Evolutionary conservation across 73 alveolate genomes (phyloP).

Genomic region (Symbiodinium pilosum): DNA sequence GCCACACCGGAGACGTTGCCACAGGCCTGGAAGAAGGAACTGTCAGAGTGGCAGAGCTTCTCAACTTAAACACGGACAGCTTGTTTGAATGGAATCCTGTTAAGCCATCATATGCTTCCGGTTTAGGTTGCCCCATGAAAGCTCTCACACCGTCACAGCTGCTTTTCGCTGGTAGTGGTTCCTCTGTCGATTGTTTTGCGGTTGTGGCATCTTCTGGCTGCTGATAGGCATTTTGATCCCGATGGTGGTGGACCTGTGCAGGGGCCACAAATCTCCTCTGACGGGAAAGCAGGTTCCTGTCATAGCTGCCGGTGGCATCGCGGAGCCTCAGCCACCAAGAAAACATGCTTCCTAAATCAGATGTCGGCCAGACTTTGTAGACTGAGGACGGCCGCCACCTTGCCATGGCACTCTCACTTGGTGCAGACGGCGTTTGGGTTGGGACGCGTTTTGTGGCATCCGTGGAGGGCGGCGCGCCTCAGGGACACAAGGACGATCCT

Average conservation of each 20-base stretch:
- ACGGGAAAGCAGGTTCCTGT: constrained; percentile 84
- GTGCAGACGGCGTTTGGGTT: constrained; percentile 94
- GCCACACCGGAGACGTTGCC: constrained; percentile 94
- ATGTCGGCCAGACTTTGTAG: no score
- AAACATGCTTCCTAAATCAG: no score
- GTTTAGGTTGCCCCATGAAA: no score
- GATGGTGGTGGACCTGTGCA: constrained; percentile 93
- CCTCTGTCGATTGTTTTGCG: no score
- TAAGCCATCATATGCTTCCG: no score
- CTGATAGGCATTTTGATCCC: constrained; percentile 94
- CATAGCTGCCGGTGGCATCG: constrained; percentile 92
- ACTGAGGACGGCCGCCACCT: constrained; percentile 66
- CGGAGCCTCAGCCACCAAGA: no score
- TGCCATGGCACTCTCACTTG: constrained; percentile 87
- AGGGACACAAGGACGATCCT: constrained; percentile 46
- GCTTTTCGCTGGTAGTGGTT: no score
- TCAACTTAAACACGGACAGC: no score
- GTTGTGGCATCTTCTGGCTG: no score
- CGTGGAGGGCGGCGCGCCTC: constrained; percentile 88
- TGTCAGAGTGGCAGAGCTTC: no score
- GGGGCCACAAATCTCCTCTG: constrained; percentile 83
- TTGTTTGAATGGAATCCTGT: no score
- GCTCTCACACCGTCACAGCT: no score
- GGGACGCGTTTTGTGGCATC: constrained; percentile 93
- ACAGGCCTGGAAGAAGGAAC: constrained; percentile 33